Evolutionary conservation across 192 early-diverging fungal species (phyloP).

Genomic region (Coemansia sp.): DNA sequence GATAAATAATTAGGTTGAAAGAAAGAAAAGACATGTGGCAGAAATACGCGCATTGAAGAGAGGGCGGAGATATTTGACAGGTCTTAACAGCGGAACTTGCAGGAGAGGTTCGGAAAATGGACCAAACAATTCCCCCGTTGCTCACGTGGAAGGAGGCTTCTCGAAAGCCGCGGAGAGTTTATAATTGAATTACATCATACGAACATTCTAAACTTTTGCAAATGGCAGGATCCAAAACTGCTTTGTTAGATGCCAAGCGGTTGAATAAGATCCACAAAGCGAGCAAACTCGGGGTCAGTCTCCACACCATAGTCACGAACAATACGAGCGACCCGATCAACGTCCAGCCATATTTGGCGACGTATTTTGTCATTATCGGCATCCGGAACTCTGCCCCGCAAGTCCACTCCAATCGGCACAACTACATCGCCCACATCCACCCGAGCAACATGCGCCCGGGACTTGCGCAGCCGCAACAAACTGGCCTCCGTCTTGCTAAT

Average conservation of each 20-base stretch:
- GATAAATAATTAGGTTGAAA: background rate
- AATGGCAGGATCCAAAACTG: background rate
- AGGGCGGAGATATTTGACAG: too few species aligned
- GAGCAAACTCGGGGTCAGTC: conserved; percentile 22
- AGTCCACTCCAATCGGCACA: conserved; percentile 32
- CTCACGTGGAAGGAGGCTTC: too few species aligned
- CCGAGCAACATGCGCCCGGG: background rate
- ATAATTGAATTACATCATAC: too few species aligned
- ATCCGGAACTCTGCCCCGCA: conserved; percentile 22
- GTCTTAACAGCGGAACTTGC: too few species aligned
- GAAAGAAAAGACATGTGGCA: background rate
- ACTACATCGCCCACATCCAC: conserved; percentile 13
- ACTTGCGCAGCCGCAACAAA: conserved; percentile 27
- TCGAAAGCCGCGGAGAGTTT: too few species aligned
- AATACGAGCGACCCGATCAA: conserved; percentile 16
- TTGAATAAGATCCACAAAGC: conserved; percentile 16
- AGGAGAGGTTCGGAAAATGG: too few species aligned
- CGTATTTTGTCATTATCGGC: conserved; percentile 52
- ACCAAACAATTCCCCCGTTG: too few species aligned
- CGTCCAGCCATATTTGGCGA: conserved; percentile 47
- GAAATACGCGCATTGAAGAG: too few species aligned
- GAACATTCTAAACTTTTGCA: too few species aligned
- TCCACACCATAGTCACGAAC: conserved; percentile 11
- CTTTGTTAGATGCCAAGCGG: conserved; percentile 23
- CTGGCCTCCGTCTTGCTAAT: conserved; percentile 53